Percentiles rank a stretch among this genome's conserved stretches.
Evolutionary conservation across 73 alveolate genomes (phyloP).

Genomic region (Uronychia binucleata): DNA sequence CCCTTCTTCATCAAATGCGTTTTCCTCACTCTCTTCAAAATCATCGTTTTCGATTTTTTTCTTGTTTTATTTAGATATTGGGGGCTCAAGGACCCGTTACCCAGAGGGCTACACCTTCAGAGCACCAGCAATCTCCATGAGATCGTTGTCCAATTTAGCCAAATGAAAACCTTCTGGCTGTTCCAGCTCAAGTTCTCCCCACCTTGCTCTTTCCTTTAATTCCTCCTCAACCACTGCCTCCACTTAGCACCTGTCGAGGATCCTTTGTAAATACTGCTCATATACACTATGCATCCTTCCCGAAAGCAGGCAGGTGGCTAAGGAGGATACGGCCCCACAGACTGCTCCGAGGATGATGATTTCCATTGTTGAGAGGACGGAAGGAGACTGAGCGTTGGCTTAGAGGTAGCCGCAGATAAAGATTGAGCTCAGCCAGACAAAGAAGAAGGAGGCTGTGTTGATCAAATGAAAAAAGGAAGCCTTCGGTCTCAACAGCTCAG

Average conservation of each 20-base stretch:
- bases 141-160: background rate
- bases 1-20: background rate
- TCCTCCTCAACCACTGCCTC: background rate
- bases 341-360: background rate
- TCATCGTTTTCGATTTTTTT: background rate
- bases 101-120: background rate
- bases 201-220: background rate
- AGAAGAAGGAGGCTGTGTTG: background rate
- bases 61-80: too few species aligned
- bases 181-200: background rate
- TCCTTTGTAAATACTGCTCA: background rate
- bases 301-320: background rate
- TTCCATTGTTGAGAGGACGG: background rate
- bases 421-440: background rate
- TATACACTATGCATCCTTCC: background rate
- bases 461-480: background rate
- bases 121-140: background rate
- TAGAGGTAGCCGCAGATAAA: background rate
- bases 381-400: background rate
- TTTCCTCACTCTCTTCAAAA: background rate
- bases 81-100: too few species aligned
- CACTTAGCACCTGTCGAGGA: background rate
- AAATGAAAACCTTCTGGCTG: background rate
- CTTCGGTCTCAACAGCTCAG: background rate
- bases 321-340: background rate